Conservation (phyloP, 2,329 filamentous ascomycete species). For the Paecilomyces variotii region DNA sequence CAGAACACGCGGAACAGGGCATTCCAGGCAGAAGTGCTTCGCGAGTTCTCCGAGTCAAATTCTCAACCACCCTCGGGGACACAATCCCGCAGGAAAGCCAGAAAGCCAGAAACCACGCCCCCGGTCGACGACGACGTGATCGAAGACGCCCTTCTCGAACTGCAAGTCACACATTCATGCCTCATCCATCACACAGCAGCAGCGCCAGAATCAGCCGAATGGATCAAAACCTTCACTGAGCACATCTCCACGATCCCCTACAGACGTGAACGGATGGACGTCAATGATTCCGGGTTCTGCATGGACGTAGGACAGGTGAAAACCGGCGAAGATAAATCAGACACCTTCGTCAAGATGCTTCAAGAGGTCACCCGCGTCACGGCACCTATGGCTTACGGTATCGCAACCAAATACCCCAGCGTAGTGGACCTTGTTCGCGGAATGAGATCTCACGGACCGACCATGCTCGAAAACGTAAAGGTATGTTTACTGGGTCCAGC, state of each 20-base stretch:
- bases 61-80: conserved; percentile 13
- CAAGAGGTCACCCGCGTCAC: conserved; percentile 68
- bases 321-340: conserved; percentile 55
- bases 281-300: conserved; percentile 55
- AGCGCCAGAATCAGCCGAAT: conserved; percentile 59
- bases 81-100: conserved; percentile 21
- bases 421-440: conserved; percentile 52
- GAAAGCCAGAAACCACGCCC: conserved; percentile 36
- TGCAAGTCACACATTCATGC: conserved; percentile 60
- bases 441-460: conserved; percentile 52
- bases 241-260: conserved; percentile 72
- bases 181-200: conserved; percentile 62
- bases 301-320: conserved; percentile 73
- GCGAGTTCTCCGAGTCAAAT: conserved; percentile 33
- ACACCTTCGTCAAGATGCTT: conserved; percentile 68
- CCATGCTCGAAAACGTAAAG: conserved; percentile 53
- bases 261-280: conserved; percentile 41
- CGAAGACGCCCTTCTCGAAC: conserved; percentile 61
- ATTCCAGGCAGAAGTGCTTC: conserved; percentile 58
- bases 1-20: conserved; percentile 58
- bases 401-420: conserved; percentile 53
- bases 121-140: conserved; percentile 60
- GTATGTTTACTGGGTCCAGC: conserved; percentile 19
- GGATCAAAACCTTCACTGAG: conserved; percentile 67
- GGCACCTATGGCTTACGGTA: conserved; percentile 61